Base-by-base conservation (phyloP, 2,329 filamentous ascomycete genomes). In the Diplodia scrobiculata region DNA sequence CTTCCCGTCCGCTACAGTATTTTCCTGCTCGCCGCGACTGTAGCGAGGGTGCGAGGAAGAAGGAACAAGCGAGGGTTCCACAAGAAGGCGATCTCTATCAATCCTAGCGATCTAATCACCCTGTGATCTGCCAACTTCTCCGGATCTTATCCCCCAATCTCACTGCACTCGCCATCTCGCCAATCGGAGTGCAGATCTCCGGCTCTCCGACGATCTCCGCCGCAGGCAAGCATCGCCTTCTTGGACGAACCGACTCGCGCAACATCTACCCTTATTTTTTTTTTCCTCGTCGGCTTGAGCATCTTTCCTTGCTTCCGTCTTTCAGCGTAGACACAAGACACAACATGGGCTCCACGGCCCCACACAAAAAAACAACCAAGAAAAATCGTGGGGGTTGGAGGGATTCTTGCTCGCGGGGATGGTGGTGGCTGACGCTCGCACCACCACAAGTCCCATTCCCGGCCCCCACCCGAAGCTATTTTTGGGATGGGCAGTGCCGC, bases 21-120 rank as follows among this genome's bases (percentile, higher is more conserved):
- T 34, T 9, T 45, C 14, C 47, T 13, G 13, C 45, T 50, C 58
- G 58, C 58, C 58, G 58, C 54, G 58, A 50, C 45, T 62, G 45
- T 19, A 36, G 45, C 27, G 58, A 36, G 58, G n/a, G 17, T n/a
- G 19, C 25, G 17, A 4, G 54, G 11, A 36, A 21, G 41, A 45
- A 19, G 17, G 41, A 45, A n/a, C 17, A 55, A 41, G 32, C 32
- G 38, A 34, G 14, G 19, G 54, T 45, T 47, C 38, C 55, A 60
- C 29, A 17, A 19, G 38, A n/a, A 45, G 7, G 41, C 41, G 41
- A 34, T 50, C 58, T 34, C 38, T 29, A 29, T 32, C 17, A n/a
- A 41, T 19, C 25, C 52, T 11, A 29, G 5, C 36, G 38, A 27
- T n/a, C n/a, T 25, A 41, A 27, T 34, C 54, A 9, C 19, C 25